These are phyloP conservation scores for Acacia melanoxylon DNA, from an alignment of 306 rosid genomes.

Conservation along the genomic window DNA sequence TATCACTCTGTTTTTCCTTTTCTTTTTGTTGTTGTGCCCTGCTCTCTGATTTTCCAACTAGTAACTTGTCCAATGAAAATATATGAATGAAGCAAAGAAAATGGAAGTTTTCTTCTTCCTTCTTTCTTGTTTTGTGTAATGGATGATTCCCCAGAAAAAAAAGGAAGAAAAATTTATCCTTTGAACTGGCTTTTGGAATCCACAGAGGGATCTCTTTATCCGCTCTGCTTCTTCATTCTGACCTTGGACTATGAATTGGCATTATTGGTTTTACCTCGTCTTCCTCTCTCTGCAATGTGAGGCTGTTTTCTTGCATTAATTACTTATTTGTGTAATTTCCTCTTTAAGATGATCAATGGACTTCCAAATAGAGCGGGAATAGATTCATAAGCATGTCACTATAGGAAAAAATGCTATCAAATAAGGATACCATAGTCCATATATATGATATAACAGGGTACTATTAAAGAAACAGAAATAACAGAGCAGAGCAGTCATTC, in stretches of 20 bases:
- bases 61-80: background rate
- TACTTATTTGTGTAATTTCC: background rate
- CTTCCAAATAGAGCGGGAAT: background rate
- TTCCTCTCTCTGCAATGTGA: background rate
- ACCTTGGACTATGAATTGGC: background rate
- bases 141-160: background rate
- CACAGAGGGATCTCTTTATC: background rate
- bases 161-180: background rate
- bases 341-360: background rate
- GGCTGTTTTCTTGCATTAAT: background rate
- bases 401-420: background rate
- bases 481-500: background rate
- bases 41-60: background rate
- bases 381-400: too few relatives aligned
- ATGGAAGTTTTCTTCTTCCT: background rate
- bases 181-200: background rate
- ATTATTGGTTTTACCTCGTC: background rate
- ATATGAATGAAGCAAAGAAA: background rate
- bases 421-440: background rate
- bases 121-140: background rate
- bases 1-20: too few relatives aligned
- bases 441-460: background rate
- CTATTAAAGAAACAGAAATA: background rate
- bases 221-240: background rate
- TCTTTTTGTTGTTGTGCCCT: background rate